Percentiles rank a stretch among this genome's conserved stretches.
phyloP scores from a whole-genome alignment of 768 basidiomycete species.

The Mycena metata region DNA sequence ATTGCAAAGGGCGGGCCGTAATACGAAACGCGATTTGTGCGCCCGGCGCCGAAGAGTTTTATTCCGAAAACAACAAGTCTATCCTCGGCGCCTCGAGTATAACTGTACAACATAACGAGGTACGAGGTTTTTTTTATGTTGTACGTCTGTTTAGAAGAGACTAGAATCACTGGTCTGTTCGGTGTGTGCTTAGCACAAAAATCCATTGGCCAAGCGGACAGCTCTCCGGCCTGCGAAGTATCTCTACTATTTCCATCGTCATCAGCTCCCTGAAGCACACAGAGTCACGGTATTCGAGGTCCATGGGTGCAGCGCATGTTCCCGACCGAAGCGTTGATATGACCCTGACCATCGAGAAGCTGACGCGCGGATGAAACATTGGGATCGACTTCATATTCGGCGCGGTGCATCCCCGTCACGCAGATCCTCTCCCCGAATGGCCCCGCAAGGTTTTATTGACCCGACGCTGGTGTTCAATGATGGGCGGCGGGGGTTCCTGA shows the following conservation, averaged over 20 bases:
- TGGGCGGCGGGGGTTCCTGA: background rate
- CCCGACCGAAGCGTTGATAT: constrained; percentile 44
- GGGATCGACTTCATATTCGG: background rate
- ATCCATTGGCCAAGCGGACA: constrained; percentile 41
- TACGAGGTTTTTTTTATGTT: too few species aligned
- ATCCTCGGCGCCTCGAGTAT: background rate
- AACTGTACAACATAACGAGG: too few species aligned
- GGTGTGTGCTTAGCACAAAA: constrained; percentile 42
- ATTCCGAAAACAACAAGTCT: background rate
- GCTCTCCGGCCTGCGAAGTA: constrained; percentile 56
- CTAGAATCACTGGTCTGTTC: constrained; percentile 33
- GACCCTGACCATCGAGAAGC: background rate
- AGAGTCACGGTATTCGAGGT: constrained; percentile 48
- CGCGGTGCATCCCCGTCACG: constrained; percentile 2
- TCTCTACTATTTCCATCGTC: too few species aligned
- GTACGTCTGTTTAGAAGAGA: too few species aligned
- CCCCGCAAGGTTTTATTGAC: too few species aligned
- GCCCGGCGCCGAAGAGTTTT: constrained; percentile 44
- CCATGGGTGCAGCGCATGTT: constrained; percentile 56
- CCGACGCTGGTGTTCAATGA: constrained; percentile 1
- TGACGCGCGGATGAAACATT: background rate
- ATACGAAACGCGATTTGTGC: background rate
- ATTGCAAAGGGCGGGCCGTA: background rate
- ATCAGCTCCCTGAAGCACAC: constrained; percentile 51
- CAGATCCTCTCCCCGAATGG: background rate